Evolutionary conservation across 106 monocot genomes (phyloP).

Genomic region (Dactylorhiza incarnata): DNA sequence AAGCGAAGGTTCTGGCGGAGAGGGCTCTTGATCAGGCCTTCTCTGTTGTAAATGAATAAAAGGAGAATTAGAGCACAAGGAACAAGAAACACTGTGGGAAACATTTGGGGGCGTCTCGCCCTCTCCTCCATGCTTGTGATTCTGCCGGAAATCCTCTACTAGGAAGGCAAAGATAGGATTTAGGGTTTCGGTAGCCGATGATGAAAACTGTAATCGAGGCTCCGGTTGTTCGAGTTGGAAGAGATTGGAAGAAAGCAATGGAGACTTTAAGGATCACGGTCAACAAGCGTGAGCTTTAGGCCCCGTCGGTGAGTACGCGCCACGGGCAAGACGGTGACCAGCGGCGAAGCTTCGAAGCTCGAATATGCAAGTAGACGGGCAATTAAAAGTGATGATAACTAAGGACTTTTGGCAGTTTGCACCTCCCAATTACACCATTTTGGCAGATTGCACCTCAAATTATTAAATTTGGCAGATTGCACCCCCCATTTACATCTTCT

Average conservation of each 20-base stretch:
- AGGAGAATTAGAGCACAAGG: conserved; percentile 32
- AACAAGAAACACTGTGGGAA: conserved; percentile 21
- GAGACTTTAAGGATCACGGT: neutral
- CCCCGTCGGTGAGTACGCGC: neutral
- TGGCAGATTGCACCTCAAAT: no score
- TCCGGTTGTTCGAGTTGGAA: neutral
- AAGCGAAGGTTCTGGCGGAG: conserved; percentile 6
- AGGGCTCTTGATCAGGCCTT: conserved; percentile 16
- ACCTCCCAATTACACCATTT: no score
- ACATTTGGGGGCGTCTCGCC: conserved; percentile 7
- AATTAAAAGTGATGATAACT: no score
- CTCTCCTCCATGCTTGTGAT: conserved; percentile 7
- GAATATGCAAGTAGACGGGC: no score
- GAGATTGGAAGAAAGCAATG: neutral
- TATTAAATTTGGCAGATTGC: no score
- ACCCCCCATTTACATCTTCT: no score
- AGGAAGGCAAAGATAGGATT: neutral
- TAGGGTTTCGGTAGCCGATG: conserved; percentile 1
- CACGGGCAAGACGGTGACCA: neutral
- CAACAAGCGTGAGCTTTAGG: neutral
- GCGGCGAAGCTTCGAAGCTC: neutral
- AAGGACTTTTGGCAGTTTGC: no score
- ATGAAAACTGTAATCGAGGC: conserved; percentile 1
- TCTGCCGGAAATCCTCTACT: neutral
- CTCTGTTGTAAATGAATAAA: conserved; percentile 41